Base-by-base conservation (phyloP, 495 filamentous ascomycete species). In the Aspergillus campestris region DNA sequence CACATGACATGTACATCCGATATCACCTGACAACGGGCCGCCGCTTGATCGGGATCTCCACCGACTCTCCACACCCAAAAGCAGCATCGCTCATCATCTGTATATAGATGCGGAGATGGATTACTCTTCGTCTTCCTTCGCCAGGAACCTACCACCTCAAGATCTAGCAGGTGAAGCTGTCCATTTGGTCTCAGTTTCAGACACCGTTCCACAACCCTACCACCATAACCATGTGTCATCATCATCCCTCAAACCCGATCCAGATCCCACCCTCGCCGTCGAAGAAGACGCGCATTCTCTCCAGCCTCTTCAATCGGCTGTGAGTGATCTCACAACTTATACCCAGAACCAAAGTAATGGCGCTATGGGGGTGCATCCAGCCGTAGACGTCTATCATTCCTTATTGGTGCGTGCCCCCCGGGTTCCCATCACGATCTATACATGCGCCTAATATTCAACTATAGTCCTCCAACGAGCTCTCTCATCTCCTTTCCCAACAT, bases 41-140 rank as follows among this genome's bases (percentile, higher is more conserved):
- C 55, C 55, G 55, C 55, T 51, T 58, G 46, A 49, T 40, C 51
- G 49, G 50, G 51, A 46, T 49, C 48, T 49, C 50, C 48, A 41
- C 40, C 8, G 35, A 11, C 34, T 10, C 13, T 32, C 40, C 18
- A 31, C 44, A 6, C 24, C 34, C 35, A 54, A 58, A 58, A 58
- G 55, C 55, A 54, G 55, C 55, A 44, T 52, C 51, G 40, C 44
- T 44, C n/a, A 15, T 5, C 36, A 30, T 13, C 32, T 45, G 38
- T 28, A 43, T 45, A n/a, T 18, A 30, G 36, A 38, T 34, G 13
- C 12, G 4, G 4, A 24, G 18, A 24, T 53, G 42, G 41, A 53
- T 38, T 31, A 49, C 35, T 13, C 38, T 12, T 31, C 37, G 8
- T 24, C 12, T 31, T 11, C 29, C 12, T 8, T 9, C 5, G 3